phyloP scores from a whole-genome alignment of 2,329 filamentous ascomycete genomes.

The Zelopaecilomyces penicillatus region DNA sequence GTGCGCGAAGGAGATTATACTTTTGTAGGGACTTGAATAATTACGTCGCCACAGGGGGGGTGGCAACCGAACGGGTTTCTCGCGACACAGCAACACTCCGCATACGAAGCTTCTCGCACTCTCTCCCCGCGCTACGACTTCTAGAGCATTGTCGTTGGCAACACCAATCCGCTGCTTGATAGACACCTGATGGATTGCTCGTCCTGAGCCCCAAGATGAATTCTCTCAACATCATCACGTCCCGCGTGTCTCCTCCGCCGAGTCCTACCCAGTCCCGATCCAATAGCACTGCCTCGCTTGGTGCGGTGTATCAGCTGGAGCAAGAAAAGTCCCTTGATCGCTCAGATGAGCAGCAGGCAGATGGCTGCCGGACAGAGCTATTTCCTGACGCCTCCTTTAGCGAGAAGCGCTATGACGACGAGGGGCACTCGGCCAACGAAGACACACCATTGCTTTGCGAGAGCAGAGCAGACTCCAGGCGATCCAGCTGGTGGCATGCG shows the following conservation, averaged over 20 bases:
- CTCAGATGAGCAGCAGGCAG: slow-evolving; percentile 21
- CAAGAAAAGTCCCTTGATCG: slow-evolving; percentile 26
- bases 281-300: slow-evolving; percentile 50
- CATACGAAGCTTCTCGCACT: too few species aligned
- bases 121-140: too few species aligned
- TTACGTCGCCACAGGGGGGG: too few species aligned
- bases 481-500: slow-evolving; percentile 42
- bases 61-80: too few species aligned
- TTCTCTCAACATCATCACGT: slow-evolving; percentile 88
- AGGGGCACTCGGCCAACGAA: slow-evolving; percentile 37
- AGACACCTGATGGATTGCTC: slow-evolving; percentile 44
- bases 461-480: slow-evolving; percentile 26
- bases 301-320: slow-evolving; percentile 36
- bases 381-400: slow-evolving; percentile 28
- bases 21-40: too few species aligned
- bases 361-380: slow-evolving; percentile 24
- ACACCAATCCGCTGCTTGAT: neutral
- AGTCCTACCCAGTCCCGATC: slow-evolving; percentile 49
- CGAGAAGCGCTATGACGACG: slow-evolving; percentile 25
- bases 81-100: too few species aligned
- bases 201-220: slow-evolving; percentile 65
- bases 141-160: neutral
- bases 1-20: too few species aligned
- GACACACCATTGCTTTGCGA: slow-evolving; percentile 52
- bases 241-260: slow-evolving; percentile 61